Conservation (phyloP, 1,139 yeast species). For the Zygosaccharomyces pseudobailii region DNA sequence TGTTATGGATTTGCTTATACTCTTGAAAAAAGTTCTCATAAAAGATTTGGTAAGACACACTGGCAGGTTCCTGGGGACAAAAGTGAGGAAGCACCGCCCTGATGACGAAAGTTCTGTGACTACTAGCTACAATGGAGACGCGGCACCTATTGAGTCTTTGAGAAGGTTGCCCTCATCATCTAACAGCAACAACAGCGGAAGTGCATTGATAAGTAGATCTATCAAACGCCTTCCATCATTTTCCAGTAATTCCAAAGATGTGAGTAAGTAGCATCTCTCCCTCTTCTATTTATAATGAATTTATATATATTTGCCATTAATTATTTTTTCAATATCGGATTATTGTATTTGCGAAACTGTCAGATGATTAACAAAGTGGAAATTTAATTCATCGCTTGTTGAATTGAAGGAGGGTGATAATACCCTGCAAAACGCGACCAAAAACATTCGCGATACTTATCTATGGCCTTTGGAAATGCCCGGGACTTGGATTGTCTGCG, state of each 20-base stretch:
- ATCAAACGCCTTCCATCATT: neutral
- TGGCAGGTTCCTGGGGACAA: constrained; percentile 55
- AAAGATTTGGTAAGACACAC: constrained; percentile 53
- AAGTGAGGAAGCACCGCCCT: constrained; percentile 36
- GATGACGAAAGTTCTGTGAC: neutral
- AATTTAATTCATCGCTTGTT: neutral
- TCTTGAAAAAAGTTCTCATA: constrained; percentile 47
- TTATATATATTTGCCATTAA: too few species aligned
- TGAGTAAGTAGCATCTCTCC: too few species aligned
- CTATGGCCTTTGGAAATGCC: constrained; percentile 6
- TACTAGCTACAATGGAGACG: neutral
- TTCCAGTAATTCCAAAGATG: neutral
- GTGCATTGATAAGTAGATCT: neutral
- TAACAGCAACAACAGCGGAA: neutral
- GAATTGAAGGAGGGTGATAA: neutral
- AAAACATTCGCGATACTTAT: neutral
- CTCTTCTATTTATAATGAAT: too few species aligned
- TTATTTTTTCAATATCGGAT: too few species aligned
- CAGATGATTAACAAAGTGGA: neutral
- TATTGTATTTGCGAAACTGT: neutral
- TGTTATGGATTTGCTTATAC: constrained; percentile 48
- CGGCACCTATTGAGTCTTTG: neutral
- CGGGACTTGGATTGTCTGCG: neutral
- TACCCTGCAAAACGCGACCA: neutral
- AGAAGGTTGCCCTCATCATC: neutral